phyloP scores from a whole-genome alignment of 2,329 filamentous ascomycete genomes.

The Ceratocystis smalleyi region DNA sequence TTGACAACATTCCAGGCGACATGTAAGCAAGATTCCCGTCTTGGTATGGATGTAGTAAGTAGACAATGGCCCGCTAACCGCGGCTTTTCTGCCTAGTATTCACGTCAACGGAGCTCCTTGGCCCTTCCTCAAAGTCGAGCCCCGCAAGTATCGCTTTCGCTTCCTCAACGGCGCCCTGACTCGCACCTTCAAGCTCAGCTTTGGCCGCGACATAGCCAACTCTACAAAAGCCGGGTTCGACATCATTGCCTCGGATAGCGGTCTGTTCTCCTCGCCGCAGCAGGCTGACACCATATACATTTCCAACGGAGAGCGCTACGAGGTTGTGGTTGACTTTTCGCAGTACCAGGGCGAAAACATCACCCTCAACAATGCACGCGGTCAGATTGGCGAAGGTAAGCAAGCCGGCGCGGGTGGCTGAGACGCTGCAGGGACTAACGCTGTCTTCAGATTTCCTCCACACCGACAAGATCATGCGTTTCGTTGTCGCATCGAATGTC shows the following conservation, averaged over 20 bases:
- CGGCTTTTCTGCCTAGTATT: background rate
- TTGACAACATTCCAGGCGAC: slow-evolving; percentile 38
- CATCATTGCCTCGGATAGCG: slow-evolving; percentile 39
- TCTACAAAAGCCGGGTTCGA: slow-evolving; percentile 30
- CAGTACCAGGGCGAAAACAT: slow-evolving; percentile 34
- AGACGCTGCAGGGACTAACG: too few relatives aligned
- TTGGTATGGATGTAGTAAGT: too few relatives aligned
- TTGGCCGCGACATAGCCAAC: slow-evolving; percentile 25
- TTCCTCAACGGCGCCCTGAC: slow-evolving; percentile 36
- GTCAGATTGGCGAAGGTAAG: slow-evolving; percentile 13
- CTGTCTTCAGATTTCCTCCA: slow-evolving; percentile 30
- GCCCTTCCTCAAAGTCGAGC: slow-evolving; percentile 43
- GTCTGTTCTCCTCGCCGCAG: slow-evolving; percentile 27
- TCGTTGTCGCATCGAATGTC: slow-evolving; percentile 29
- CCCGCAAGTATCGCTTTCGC: slow-evolving; percentile 43
- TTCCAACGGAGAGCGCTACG: slow-evolving; percentile 42
- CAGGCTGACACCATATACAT: slow-evolving; percentile 22
- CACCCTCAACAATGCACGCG: slow-evolving; percentile 23
- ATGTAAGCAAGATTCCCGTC: slow-evolving; percentile 20
- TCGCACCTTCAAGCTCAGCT: slow-evolving; percentile 33
- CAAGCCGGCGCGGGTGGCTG: background rate
- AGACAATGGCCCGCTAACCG: background rate
- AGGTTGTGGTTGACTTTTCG: slow-evolving; percentile 42
- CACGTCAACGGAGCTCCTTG: slow-evolving; percentile 38
- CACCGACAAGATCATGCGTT: slow-evolving; percentile 38